These are phyloP conservation scores for Metschnikowia dekortorum DNA, from an alignment of 805 yeast genomes.

Conservation along the genomic window DNA sequence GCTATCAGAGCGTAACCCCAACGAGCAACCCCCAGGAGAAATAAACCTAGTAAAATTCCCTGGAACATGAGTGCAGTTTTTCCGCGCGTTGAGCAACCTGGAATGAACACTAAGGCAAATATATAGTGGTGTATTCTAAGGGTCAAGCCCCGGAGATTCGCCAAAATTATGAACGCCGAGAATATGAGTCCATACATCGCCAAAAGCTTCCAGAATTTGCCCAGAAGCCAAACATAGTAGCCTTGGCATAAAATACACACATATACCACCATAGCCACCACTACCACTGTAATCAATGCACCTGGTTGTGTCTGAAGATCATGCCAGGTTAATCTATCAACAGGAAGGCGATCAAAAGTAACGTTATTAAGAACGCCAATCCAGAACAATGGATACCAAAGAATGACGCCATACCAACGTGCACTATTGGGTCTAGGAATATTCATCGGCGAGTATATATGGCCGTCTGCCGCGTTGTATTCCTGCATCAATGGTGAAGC, in stretches of 20 bases:
- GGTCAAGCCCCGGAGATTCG: constrained; percentile 57
- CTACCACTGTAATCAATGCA: constrained; percentile 57
- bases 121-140: constrained; percentile 78
- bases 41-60: constrained; percentile 77
- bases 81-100: constrained; percentile 79
- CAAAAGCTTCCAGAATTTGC: constrained; percentile 58
- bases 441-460: background rate
- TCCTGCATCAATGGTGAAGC: background rate
- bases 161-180: constrained; percentile 29
- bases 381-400: constrained; percentile 85
- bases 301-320: constrained; percentile 79
- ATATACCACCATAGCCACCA: constrained; percentile 44
- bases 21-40: constrained; percentile 78
- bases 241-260: constrained; percentile 69
- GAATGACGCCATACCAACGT: constrained; percentile 16
- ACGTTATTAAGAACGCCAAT: constrained; percentile 78
- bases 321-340: constrained; percentile 70
- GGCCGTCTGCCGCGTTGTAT: background rate
- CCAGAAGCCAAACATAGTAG: constrained; percentile 72
- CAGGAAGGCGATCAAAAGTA: constrained; percentile 84
- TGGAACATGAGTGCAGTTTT: constrained; percentile 69
- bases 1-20: constrained; percentile 94
- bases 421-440: constrained; percentile 1
- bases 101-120: constrained; percentile 68
- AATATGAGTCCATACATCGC: constrained; percentile 49